These are phyloP conservation scores for Candida chilensis DNA, from an alignment of 805 yeast species.

Conservation along the genomic window DNA sequence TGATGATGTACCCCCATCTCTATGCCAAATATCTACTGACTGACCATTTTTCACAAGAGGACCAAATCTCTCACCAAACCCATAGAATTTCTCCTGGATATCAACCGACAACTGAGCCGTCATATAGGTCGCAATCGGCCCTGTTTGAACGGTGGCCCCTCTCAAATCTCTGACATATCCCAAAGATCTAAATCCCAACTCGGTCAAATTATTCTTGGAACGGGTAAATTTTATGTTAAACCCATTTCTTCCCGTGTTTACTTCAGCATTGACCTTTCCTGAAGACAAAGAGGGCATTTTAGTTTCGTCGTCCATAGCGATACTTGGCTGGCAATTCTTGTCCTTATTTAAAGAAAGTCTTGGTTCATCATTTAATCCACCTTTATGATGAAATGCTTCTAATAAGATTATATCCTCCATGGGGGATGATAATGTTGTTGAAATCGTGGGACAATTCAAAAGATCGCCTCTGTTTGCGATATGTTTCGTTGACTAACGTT, in stretches of 20 bases:
- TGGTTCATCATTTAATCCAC: slow-evolving; percentile 13
- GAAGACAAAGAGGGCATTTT: slow-evolving; percentile 4
- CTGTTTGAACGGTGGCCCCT: slow-evolving; percentile 5
- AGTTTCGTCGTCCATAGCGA: too few relatives aligned
- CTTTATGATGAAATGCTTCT: slow-evolving; percentile 19
- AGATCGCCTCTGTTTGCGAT: slow-evolving; percentile 11
- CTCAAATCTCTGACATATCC: slow-evolving; percentile 20
- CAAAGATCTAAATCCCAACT: slow-evolving; percentile 19
- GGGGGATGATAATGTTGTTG: slow-evolving; percentile 17
- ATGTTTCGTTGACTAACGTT: slow-evolving; percentile 12
- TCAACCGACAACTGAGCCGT: slow-evolving; percentile 20
- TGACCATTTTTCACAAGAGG: slow-evolving; percentile 26
- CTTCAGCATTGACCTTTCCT: slow-evolving; percentile 13
- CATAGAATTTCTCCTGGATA: slow-evolving; percentile 25
- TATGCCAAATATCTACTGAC: slow-evolving; percentile 24
- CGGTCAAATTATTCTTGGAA: slow-evolving; percentile 13
- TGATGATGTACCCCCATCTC: slow-evolving; percentile 26
- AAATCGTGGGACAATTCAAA: slow-evolving; percentile 15
- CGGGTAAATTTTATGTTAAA: slow-evolving; percentile 10
- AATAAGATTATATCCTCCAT: slow-evolving; percentile 17
- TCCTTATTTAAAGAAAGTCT: slow-evolving; percentile 9
- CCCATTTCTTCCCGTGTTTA: slow-evolving; percentile 10
- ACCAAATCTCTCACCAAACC: slow-evolving; percentile 27
- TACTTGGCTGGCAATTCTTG: too few relatives aligned
- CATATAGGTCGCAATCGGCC: too few relatives aligned